Conservation (phyloP, 2,329 filamentous ascomycete species). For the Seiridium unicorne region DNA sequence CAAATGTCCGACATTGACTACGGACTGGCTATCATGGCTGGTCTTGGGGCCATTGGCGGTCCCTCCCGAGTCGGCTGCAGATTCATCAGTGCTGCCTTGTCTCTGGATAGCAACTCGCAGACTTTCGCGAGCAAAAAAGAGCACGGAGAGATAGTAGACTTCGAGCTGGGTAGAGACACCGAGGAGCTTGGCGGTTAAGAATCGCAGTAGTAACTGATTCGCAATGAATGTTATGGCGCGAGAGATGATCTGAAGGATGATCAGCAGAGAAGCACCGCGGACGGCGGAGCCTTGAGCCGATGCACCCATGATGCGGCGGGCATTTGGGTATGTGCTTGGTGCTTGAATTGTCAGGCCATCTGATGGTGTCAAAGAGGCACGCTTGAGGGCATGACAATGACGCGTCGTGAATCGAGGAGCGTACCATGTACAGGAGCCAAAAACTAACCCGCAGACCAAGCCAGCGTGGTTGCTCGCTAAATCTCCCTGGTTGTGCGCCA, state of each 20-base stretch:
- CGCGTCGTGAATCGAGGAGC: too few species aligned
- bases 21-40: slow-evolving; percentile 60
- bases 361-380: too few species aligned
- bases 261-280: slow-evolving; percentile 79
- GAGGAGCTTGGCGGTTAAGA: slow-evolving; percentile 79
- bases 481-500: too few species aligned
- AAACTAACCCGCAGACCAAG: too few species aligned
- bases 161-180: slow-evolving; percentile 89
- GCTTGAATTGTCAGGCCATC: too few species aligned
- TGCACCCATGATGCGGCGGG: neutral
- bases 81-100: slow-evolving; percentile 42
- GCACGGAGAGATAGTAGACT: slow-evolving; percentile 86
- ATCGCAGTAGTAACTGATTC: slow-evolving; percentile 88
- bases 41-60: slow-evolving; percentile 17
- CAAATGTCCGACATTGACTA: slow-evolving; percentile 86
- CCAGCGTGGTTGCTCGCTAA: too few species aligned
- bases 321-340: neutral
- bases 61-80: slow-evolving; percentile 21
- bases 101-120: slow-evolving; percentile 89
- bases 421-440: too few species aligned
- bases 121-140: slow-evolving; percentile 92
- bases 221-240: slow-evolving; percentile 85
- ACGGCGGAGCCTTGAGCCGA: slow-evolving; percentile 38
- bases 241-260: slow-evolving; percentile 84
- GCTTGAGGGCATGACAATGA: too few species aligned